Evolutionary conservation across 306 rosid genomes (phyloP).

Genomic region (Quercus dentata): DNA sequence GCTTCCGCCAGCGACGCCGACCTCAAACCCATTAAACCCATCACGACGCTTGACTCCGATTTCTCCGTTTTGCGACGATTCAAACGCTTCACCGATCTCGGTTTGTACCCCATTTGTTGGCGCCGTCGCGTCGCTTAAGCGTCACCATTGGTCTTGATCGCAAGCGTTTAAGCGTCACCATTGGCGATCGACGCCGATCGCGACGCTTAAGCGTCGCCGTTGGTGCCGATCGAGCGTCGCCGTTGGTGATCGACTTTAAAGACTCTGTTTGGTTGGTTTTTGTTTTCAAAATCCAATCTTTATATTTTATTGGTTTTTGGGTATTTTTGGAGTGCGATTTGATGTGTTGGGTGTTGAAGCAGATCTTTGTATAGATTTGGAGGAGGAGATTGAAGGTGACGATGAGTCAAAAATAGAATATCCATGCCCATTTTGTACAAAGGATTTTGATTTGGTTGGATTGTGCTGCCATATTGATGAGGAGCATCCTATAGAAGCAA

Average conservation of each 20-base stretch:
- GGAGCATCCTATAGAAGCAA: conserved; percentile 55
- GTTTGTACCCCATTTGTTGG: no score
- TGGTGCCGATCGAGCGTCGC: no score
- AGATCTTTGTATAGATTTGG: conserved; percentile 59
- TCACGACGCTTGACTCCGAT: no score
- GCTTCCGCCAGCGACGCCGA: no score
- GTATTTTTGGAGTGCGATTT: background rate
- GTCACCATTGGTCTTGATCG: accelerated
- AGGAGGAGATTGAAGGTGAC: conserved; percentile 57
- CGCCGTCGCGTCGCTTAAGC: no score
- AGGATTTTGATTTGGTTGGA: conserved; percentile 62
- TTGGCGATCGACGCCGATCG: no score
- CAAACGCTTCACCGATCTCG: no score
- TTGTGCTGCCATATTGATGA: conserved; percentile 63
- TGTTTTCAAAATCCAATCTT: background rate
- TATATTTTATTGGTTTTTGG: background rate
- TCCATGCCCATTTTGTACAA: conserved; percentile 63
- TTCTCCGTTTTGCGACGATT: no score
- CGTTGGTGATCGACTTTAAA: conserved; percentile 18
- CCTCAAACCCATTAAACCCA: no score
- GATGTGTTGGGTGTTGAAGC: conserved; percentile 13
- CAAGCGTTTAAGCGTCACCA: no score
- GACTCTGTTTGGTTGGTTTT: conserved; percentile 55
- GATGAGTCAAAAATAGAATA: conserved; percentile 46
- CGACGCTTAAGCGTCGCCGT: no score